These are phyloP conservation scores for Diaporthe velutina DNA, from an alignment of 2,329 filamentous ascomycete genomes.

Conservation along the genomic window DNA sequence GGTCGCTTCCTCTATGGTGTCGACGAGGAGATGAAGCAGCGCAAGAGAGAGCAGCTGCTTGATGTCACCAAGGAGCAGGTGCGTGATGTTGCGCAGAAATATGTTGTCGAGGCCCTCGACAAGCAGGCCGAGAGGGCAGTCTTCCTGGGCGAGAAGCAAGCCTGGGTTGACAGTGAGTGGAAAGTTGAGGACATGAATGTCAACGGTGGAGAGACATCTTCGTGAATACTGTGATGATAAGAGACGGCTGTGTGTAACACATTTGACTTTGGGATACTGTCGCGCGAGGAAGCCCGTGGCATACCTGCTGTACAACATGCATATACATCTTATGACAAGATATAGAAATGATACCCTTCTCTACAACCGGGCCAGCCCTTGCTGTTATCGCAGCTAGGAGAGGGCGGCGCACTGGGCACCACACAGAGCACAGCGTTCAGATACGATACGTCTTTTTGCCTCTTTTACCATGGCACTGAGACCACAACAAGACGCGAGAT, in stretches of 20 bases:
- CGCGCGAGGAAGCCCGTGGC: neutral
- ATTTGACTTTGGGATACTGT: neutral
- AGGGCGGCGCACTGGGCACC: neutral
- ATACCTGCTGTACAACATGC: constrained; percentile 22
- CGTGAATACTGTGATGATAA: constrained; percentile 1
- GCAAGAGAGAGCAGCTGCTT: constrained; percentile 83
- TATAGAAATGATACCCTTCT: constrained; percentile 42
- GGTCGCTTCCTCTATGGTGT: constrained; percentile 86
- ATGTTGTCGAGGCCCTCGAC: constrained; percentile 77
- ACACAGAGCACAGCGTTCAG: constrained; percentile 62
- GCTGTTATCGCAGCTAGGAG: neutral
- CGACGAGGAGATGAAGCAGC: constrained; percentile 90
- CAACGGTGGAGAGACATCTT: constrained; percentile 54
- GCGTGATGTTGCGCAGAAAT: constrained; percentile 83
- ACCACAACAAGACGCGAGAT: constrained; percentile 74
- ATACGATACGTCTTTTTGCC: constrained; percentile 75
- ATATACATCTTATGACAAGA: constrained; percentile 31
- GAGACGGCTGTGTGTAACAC: neutral
- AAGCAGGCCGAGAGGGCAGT: constrained; percentile 73
- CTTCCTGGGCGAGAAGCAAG: constrained; percentile 86
- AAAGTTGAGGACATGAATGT: constrained; percentile 81
- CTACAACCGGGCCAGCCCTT: constrained; percentile 3
- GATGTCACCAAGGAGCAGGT: constrained; percentile 89
- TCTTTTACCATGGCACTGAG: constrained; percentile 63
- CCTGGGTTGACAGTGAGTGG: constrained; percentile 83